phyloP scores from a whole-genome alignment of 257 asterid genomes.

The Solanum pinnatisectum region DNA sequence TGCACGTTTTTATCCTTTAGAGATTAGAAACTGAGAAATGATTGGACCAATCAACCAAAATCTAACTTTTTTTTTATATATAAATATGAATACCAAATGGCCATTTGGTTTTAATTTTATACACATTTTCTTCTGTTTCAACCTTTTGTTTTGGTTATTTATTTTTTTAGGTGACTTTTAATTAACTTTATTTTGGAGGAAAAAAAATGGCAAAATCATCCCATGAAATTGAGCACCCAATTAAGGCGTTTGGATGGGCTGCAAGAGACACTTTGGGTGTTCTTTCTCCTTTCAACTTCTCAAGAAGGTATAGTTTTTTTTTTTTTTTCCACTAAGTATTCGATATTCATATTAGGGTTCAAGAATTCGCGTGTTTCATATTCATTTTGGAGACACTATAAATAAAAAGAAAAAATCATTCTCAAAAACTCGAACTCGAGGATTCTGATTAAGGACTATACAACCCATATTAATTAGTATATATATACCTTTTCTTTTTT shows the following conservation, averaged over 20 bases:
- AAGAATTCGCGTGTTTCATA: rapidly evolving
- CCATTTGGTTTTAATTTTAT: neutral
- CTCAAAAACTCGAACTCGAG: rapidly evolving
- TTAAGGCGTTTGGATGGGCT: neutral
- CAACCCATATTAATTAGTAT: neutral
- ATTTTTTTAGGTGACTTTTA: neutral
- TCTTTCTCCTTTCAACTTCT: neutral
- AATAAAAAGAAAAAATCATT: neutral
- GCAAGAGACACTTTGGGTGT: neutral
- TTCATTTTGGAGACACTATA: neutral
- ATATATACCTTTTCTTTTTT: neutral
- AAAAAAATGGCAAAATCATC: neutral
- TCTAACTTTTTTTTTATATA: too few species aligned
- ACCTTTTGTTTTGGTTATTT: neutral
- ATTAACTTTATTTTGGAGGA: neutral
- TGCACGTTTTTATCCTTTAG: neutral
- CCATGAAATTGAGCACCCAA: neutral
- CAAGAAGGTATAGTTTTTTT: neutral
- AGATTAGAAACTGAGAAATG: neutral
- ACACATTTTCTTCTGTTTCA: neutral
- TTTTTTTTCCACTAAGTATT: neutral
- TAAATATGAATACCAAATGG: neutral
- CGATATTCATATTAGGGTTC: neutral
- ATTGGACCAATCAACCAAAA: neutral
- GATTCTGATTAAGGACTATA: neutral